Evolutionary conservation across 768 basidiomycete genomes (phyloP).

Genomic region (Saitozyma sp.): DNA sequence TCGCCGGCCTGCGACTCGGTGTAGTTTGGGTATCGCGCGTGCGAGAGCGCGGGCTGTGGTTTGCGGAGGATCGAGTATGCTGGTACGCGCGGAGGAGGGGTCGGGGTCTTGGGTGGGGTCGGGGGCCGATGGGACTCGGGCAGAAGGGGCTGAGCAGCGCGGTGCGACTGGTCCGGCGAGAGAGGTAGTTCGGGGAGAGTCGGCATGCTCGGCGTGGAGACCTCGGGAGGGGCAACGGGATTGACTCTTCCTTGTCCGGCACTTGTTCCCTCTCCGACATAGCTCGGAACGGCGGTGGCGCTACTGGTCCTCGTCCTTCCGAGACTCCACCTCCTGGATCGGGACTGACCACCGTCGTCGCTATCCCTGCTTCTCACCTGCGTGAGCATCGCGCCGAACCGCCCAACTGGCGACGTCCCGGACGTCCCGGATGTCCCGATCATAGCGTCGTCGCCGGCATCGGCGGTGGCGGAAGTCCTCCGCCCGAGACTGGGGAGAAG

Average conservation of each 20-base stretch:
- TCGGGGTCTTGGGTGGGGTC: background rate
- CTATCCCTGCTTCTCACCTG: slow-evolving; percentile 28
- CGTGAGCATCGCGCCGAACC: slow-evolving; percentile 15
- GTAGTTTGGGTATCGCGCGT: slow-evolving; percentile 43
- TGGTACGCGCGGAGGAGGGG: background rate
- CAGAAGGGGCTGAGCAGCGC: too few species aligned
- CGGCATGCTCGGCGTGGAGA: too few species aligned
- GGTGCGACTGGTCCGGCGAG: too few species aligned
- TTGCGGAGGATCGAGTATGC: slow-evolving; percentile 10
- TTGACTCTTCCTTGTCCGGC: too few species aligned
- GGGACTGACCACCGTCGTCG: slow-evolving; percentile 19
- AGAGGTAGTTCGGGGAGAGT: too few species aligned
- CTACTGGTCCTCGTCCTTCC: slow-evolving; percentile 13
- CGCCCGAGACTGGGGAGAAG: background rate
- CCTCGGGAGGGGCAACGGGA: too few species aligned
- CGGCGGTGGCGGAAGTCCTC: background rate
- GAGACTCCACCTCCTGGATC: slow-evolving; percentile 27
- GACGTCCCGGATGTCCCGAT: too few species aligned
- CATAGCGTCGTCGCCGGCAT: background rate
- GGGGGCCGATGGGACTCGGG: background rate
- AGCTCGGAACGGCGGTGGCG: background rate
- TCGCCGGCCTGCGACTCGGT: slow-evolving; percentile 8
- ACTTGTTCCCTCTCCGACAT: too few species aligned
- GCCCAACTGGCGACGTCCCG: too few species aligned
- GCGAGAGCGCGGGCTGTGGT: slow-evolving; percentile 36